Percentiles rank a stretch among this genome's conserved stretches.
phyloP scores from a whole-genome alignment of 495 filamentous ascomycete species.

The Aspergillus ellipticus region DNA sequence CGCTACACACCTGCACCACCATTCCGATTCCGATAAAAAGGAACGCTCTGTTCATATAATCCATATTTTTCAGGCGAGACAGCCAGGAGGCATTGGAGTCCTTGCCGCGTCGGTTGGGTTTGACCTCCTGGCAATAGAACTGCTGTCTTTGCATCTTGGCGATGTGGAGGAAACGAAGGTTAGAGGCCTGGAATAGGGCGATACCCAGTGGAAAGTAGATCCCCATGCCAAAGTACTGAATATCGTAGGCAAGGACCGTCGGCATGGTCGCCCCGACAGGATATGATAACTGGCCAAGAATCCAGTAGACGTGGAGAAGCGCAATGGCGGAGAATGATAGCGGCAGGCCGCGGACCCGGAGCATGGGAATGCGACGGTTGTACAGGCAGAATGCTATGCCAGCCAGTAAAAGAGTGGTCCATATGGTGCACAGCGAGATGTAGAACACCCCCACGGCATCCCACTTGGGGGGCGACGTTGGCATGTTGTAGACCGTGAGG shows the following conservation, averaged over 20 bases:
- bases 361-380: conserved; percentile 52
- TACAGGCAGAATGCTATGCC: conserved; percentile 53
- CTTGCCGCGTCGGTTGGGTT: neutral
- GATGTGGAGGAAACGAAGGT: conserved; percentile 62
- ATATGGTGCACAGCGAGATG: neutral
- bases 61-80: conserved; percentile 24
- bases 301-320: conserved; percentile 63
- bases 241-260: conserved; percentile 28
- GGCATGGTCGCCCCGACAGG: conserved; percentile 57
- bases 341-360: conserved; percentile 61
- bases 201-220: conserved; percentile 67
- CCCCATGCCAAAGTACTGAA: conserved; percentile 73
- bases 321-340: conserved; percentile 56
- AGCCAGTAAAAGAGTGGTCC: neutral
- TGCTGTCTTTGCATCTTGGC: conserved; percentile 44
- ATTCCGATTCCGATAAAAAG: conserved; percentile 27
- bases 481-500: neutral
- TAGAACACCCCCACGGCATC: neutral
- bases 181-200: conserved; percentile 67
- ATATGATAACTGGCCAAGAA: conserved; percentile 56
- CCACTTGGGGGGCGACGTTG: neutral
- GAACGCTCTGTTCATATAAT: conserved; percentile 26
- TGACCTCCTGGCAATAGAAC: conserved; percentile 14
- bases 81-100: conserved; percentile 18
- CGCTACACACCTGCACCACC: conserved; percentile 22